Conservation (phyloP, 192 early-diverging fungal species). For the Spizellomyces punctatus region DNA sequence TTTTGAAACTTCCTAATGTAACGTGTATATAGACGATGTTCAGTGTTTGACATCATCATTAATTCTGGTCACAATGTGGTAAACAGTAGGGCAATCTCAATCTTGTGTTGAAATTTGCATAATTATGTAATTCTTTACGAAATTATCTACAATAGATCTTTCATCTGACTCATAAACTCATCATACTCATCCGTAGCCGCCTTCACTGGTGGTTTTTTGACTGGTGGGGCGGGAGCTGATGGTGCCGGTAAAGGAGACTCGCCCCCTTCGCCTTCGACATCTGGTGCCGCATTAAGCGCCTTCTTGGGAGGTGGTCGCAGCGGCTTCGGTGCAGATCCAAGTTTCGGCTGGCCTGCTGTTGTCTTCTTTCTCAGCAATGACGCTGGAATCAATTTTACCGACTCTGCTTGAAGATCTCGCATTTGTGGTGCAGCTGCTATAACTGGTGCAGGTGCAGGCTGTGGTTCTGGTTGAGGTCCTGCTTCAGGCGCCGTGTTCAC, state of each 20-base stretch:
- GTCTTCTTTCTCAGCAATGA: conserved; percentile 58
- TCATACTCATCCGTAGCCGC: conserved; percentile 57
- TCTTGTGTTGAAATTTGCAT: too few relatives aligned
- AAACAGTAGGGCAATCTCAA: too few relatives aligned
- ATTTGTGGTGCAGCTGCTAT: conserved; percentile 78
- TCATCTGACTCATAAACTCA: conserved; percentile 63
- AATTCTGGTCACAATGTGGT: too few relatives aligned
- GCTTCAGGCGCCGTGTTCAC: conserved; percentile 2
- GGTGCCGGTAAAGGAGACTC: not conserved
- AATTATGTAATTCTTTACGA: too few relatives aligned
- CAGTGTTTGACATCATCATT: too few relatives aligned
- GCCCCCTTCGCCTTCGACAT: conserved; percentile 52
- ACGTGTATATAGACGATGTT: too few relatives aligned
- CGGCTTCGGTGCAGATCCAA: conserved; percentile 1
- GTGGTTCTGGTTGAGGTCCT: conserved; percentile 21
- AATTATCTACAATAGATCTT: conserved; percentile 22
- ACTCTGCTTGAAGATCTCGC: conserved; percentile 80
- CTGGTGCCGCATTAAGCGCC: conserved; percentile 72
- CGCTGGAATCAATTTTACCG: conserved; percentile 71
- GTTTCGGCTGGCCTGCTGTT: conserved; percentile 27
- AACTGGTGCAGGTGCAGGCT: conserved; percentile 37
- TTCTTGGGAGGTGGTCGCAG: conserved; percentile 5
- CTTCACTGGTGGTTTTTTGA: not conserved
- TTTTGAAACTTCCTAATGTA: too few relatives aligned
- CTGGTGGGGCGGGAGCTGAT: not conserved